Evolutionary conservation across 495 filamentous ascomycete species (phyloP), one percentile per base, ranked within the genome.

Genomic region (Xylaria curta): DNA sequence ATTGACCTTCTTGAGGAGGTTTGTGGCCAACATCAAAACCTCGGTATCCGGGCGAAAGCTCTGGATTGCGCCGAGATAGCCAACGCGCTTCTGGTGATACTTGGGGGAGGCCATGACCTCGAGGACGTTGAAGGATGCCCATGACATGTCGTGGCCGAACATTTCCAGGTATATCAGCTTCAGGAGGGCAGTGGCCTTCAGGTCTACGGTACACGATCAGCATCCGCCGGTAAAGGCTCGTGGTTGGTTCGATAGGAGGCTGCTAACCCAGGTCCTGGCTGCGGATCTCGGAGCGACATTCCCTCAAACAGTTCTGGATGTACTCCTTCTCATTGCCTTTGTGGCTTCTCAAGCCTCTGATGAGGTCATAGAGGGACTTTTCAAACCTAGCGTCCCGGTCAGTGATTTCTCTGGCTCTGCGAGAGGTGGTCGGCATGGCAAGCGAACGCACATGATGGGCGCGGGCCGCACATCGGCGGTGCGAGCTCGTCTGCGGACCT

Each of bases 61-160:
- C 83, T 99, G 96, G 24, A 95, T 93, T 2, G 96, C 96, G 4
- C 92, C 95, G n/a, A 99, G 89, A 82, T 99, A 99, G 33, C 94
- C 96, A 53, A 97, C 93, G 71, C 96, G 85, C 80, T 99, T 99
- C 79, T 97, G 96, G 46, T 92, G 86, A 80, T 97, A 97, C 80
- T 97, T 98, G 19, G 91, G 81, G 7, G 93, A 96, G 28, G 94
- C 97, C 96, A 99, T 99, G 80, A 99, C 96, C 82, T 99, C 96
- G 42, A 99, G 90, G 15, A 98, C 96, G 80, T 98, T 93, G 80
- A 99, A 99, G 10, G 94, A 94, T 24, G 97, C 96, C 96, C 96
- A 99, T 0, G 96, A 98, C 96, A 99, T 99, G 82, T 99, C 96
- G 77, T 99, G 93, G 13, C 96, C 96, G 78, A 97, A 94, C 96